Percentiles rank a stretch among this genome's conserved stretches.
Conservation (phyloP, 2,329 filamentous ascomycete genomes). For the Rosellinia necatrix region DNA sequence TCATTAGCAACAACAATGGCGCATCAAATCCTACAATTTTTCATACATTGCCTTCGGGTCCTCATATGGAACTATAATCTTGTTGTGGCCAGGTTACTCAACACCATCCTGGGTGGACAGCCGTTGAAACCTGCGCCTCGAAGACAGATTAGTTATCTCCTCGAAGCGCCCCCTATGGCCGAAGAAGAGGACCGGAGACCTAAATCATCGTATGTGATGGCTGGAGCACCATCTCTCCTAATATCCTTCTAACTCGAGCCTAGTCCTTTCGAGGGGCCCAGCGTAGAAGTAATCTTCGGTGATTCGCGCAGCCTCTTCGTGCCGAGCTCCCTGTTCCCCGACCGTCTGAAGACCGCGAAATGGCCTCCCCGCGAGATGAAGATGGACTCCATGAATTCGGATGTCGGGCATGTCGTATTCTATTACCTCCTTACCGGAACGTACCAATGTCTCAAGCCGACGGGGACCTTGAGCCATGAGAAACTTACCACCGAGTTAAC, state of each 20-base stretch:
- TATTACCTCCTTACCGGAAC: constrained; percentile 33
- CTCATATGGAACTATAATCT: constrained; percentile 20
- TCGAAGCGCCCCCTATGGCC: constrained; percentile 17
- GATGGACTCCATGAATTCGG: constrained; percentile 26
- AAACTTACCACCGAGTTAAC: constrained; percentile 26
- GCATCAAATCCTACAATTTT: constrained; percentile 12
- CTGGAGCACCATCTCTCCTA: neutral
- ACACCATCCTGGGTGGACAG: neutral
- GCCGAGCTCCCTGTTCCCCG: constrained; percentile 13
- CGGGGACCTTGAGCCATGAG: constrained; percentile 22
- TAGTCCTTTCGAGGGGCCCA: constrained; percentile 19
- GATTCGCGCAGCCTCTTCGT: constrained; percentile 4
- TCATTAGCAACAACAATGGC: constrained; percentile 13
- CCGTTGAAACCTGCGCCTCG: neutral
- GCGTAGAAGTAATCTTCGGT: constrained; percentile 12
- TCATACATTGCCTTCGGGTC: constrained; percentile 11
- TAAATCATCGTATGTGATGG: constrained; percentile 16
- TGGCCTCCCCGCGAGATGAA: neutral
- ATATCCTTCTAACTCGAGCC: constrained; percentile 2
- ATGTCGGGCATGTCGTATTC: constrained; percentile 31
- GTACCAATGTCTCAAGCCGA: constrained; percentile 33
- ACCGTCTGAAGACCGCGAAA: neutral
- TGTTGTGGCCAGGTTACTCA: constrained; percentile 12
- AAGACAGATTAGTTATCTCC: constrained; percentile 11
- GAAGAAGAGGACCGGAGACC: constrained; percentile 18